Conservation (phyloP, 345 rosid species). For the Microthlaspi erraticum region DNA sequence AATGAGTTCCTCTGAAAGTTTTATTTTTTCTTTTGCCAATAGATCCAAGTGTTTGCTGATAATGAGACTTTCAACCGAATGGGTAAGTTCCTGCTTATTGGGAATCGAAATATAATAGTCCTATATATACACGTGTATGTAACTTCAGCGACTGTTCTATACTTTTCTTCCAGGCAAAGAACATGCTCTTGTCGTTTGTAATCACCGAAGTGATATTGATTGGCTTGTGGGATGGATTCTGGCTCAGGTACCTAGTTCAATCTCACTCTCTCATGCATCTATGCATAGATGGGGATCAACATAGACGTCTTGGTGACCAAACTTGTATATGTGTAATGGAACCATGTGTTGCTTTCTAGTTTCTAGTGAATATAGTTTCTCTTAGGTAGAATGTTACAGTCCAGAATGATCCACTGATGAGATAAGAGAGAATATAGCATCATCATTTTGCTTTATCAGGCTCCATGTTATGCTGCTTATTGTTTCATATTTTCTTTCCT, state of each 20-base stretch:
- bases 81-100: conserved; percentile 58
- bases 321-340: conserved; percentile 1
- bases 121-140: not conserved
- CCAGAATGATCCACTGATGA: conserved; percentile 11
- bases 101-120: not conserved
- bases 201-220: conserved; percentile 92
- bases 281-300: conserved; percentile 14
- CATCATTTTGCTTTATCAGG: not conserved
- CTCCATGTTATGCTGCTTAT: conserved; percentile 28
- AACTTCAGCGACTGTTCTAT: conserved; percentile 19
- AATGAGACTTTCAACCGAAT: conserved; percentile 66
- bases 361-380: conserved; percentile 19
- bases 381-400: conserved; percentile 8
- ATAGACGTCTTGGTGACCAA: conserved; percentile 18
- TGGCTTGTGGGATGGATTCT: conserved; percentile 97
- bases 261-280: conserved; percentile 16
- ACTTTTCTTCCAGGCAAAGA: conserved; percentile 70
- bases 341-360: conserved; percentile 4
- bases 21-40: conserved; percentile 37
- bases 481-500: conserved; percentile 31
- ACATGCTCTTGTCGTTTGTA: conserved; percentile 80
- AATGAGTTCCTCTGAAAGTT: conserved; percentile 26
- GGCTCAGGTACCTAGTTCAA: conserved; percentile 72
- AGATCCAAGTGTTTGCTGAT: conserved; percentile 82
- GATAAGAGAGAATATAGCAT: conserved; percentile 20